Evolutionary conservation across 73 alveolate species (phyloP).

Genomic region (Blepharisma japonicum): DNA sequence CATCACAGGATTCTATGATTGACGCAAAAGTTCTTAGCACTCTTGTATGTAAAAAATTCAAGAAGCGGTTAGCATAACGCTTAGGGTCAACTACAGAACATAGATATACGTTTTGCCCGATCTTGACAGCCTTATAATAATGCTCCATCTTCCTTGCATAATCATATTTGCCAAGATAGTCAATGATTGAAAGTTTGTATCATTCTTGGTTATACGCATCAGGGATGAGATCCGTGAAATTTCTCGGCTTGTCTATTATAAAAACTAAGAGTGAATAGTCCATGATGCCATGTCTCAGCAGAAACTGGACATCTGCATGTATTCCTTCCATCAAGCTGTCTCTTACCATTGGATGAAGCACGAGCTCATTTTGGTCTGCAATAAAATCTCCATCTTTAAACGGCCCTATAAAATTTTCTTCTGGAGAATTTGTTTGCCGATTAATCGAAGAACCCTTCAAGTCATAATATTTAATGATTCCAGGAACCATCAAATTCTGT

Average conservation of each 20-base stretch:
- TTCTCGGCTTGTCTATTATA: neutral
- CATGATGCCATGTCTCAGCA: neutral
- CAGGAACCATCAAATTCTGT: neutral
- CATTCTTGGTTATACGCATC: neutral
- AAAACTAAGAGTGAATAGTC: neutral
- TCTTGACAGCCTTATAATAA: neutral
- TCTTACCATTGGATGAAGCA: neutral
- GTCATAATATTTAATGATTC: neutral
- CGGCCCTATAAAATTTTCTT: neutral
- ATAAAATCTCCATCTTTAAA: constrained; percentile 2
- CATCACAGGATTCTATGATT: too few species aligned
- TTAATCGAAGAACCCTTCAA: neutral
- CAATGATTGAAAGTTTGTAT: neutral
- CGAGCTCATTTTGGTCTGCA: neutral
- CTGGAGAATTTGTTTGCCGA: neutral
- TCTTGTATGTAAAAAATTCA: neutral
- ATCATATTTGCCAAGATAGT: neutral
- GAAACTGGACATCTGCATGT: neutral
- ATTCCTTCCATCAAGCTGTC: neutral
- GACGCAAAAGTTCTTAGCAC: neutral
- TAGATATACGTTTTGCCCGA: neutral
- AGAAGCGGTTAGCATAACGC: neutral
- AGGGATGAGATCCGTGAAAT: neutral
- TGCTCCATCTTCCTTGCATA: neutral
- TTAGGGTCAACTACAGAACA: constrained; percentile 2